These are phyloP conservation scores for Akanthomyces uredinophilus DNA, from an alignment of 2,329 filamentous ascomycete species.

Conservation along the genomic window DNA sequence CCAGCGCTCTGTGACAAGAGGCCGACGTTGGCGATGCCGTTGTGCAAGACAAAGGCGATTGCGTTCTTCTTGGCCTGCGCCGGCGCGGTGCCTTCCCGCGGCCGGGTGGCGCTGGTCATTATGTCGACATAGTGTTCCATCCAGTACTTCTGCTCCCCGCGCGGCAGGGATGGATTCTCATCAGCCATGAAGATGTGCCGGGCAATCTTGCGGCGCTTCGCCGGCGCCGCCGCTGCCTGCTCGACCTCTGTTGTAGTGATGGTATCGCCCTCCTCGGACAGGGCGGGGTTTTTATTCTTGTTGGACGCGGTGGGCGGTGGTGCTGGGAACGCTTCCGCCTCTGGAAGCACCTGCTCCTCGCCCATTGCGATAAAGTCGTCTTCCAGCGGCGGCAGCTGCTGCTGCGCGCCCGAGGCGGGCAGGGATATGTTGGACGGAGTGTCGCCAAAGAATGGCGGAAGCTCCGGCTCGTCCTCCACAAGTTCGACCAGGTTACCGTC, in stretches of 20 bases:
- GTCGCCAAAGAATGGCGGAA: constrained; percentile 34
- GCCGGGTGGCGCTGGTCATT: constrained; percentile 42
- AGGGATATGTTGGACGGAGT: constrained; percentile 9
- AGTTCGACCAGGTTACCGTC: constrained; percentile 44
- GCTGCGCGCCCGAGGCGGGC: constrained; percentile 15
- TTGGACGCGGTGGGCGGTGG: background rate
- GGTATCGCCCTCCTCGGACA: constrained; percentile 16
- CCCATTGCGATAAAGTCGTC: constrained; percentile 13
- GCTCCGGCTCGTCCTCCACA: constrained; percentile 37
- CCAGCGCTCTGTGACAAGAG: constrained; percentile 20
- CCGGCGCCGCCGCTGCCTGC: constrained; percentile 16
- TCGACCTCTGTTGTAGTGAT: constrained; percentile 19
- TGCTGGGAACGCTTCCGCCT: constrained; percentile 7
- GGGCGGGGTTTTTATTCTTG: background rate
- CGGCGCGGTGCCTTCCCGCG: constrained; percentile 20
- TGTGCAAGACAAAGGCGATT: constrained; percentile 25
- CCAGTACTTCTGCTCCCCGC: constrained; percentile 37
- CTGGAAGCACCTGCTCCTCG: constrained; percentile 17
- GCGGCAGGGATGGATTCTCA: constrained; percentile 29
- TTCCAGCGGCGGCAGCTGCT: constrained; percentile 15
- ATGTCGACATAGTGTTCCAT: constrained; percentile 42
- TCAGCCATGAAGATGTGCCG: constrained; percentile 25
- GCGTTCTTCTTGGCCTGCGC: constrained; percentile 38
- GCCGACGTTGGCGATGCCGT: constrained; percentile 33
- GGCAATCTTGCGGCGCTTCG: background rate